Evolutionary conservation across 2,329 filamentous ascomycete species (phyloP).

Genomic region (Phyllosticta capitalensis): DNA sequence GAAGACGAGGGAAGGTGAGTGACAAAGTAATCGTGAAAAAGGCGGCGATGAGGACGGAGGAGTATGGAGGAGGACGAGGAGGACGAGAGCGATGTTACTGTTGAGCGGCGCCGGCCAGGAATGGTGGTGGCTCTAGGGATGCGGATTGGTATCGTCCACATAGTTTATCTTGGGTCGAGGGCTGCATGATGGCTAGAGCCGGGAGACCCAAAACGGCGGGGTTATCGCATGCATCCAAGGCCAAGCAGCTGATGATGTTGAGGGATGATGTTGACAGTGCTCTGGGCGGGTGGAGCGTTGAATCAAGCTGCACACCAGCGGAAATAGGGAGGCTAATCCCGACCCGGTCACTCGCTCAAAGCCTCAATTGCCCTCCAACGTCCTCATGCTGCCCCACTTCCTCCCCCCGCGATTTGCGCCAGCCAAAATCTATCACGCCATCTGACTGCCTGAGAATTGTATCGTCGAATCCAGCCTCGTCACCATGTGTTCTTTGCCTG

Average conservation of each 20-base stretch:
- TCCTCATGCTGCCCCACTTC: background rate
- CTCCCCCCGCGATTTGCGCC: background rate
- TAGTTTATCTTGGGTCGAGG: constrained; percentile 17
- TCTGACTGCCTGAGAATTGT: background rate
- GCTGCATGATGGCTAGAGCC: constrained; percentile 10
- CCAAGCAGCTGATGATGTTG: background rate
- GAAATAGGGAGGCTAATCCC: background rate
- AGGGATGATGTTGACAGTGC: too few species aligned
- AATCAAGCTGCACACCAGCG: background rate
- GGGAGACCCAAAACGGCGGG: constrained; percentile 3
- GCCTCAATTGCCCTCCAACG: background rate
- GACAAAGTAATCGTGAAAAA: constrained; percentile 94
- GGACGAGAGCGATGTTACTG: background rate
- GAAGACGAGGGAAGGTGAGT: constrained; percentile 91
- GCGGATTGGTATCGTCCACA: constrained; percentile 28
- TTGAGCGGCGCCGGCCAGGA: constrained; percentile 11
- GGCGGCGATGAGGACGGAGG: constrained; percentile 18
- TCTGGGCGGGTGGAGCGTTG: background rate
- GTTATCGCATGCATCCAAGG: constrained; percentile 8
- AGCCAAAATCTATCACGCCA: background rate
- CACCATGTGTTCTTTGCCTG: background rate
- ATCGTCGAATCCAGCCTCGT: background rate
- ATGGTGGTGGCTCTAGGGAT: constrained; percentile 19
- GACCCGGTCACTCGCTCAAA: background rate
- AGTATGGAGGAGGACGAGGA: background rate